Conservation (phyloP, 1,139 yeast genomes). For the Candida freyschussii region DNA sequence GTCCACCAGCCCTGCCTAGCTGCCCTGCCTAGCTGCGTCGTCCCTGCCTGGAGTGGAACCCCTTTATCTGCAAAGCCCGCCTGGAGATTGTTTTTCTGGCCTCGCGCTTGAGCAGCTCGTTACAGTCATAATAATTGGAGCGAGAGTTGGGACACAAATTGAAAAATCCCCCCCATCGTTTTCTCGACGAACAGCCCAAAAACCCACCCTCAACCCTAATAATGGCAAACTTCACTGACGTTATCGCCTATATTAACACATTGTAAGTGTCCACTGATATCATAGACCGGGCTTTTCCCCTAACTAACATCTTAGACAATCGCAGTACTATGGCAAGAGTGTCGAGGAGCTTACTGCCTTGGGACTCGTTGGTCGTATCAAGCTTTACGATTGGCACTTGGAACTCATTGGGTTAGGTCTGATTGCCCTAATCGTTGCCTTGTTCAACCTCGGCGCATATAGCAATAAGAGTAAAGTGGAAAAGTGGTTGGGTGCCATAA, state of each 20-base stretch:
- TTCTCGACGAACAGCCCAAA: no score
- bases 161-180: no score
- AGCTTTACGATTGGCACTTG: conserved; percentile 62
- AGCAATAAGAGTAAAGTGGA: conserved; percentile 55
- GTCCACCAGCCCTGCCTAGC: no score
- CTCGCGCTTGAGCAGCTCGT: no score
- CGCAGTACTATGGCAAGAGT: conserved; percentile 36
- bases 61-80: no score
- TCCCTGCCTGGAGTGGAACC: no score
- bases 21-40: no score
- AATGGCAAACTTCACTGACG: not conserved
- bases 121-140: no score
- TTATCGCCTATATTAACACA: conserved; percentile 1
- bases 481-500: conserved; percentile 43
- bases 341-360: conserved; percentile 48
- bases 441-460: conserved; percentile 52
- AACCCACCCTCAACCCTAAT: no score
- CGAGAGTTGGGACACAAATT: no score
- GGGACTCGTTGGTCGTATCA: conserved; percentile 45
- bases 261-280: conserved; percentile 1
- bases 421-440: conserved; percentile 39
- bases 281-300: no score
- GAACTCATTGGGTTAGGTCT: conserved; percentile 57
- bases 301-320: conserved; percentile 18
- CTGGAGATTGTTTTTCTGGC: no score